A percentile compares a stretch with the other conserved stretches of the same genome.
Evolutionary conservation across 805 yeast species (phyloP).

Genomic region (Candida lessepsii): DNA sequence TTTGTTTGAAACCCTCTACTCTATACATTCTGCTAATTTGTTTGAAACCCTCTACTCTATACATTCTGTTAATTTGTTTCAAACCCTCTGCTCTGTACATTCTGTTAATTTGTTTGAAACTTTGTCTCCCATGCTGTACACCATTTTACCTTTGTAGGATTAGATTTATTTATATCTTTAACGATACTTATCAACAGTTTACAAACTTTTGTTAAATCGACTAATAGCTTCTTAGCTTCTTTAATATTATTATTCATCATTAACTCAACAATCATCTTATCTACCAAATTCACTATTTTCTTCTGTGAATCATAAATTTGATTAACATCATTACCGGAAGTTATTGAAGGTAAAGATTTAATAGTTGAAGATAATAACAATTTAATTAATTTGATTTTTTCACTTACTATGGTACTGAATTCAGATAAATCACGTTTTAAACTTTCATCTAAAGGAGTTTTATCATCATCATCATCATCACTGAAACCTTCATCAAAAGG

Average conservation of each 20-base stretch:
- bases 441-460: slow-evolving; percentile 22
- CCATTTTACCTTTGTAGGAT: slow-evolving; percentile 59
- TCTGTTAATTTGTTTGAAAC: slow-evolving; percentile 22
- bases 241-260: slow-evolving; percentile 45
- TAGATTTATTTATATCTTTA: slow-evolving; percentile 45
- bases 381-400: slow-evolving; percentile 55
- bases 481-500: slow-evolving; percentile 54
- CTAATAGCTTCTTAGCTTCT: slow-evolving; percentile 27
- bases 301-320: slow-evolving; percentile 43
- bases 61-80: no score
- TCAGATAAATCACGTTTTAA: slow-evolving; percentile 29
- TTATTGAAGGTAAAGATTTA: slow-evolving; percentile 53
- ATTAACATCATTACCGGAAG: slow-evolving; percentile 47
- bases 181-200: slow-evolving; percentile 36
- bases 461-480: slow-evolving; percentile 29
- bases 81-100: slow-evolving; percentile 20
- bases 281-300: slow-evolving; percentile 46
- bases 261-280: slow-evolving; percentile 56
- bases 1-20: no score
- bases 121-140: slow-evolving; percentile 52
- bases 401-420: slow-evolving; percentile 49
- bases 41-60: no score
- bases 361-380: slow-evolving; percentile 56
- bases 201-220: slow-evolving; percentile 26
- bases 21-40: no score